These are phyloP conservation scores for Fusarium gaditjirri DNA, from an alignment of 2,329 filamentous ascomycete species.

Conservation along the genomic window DNA sequence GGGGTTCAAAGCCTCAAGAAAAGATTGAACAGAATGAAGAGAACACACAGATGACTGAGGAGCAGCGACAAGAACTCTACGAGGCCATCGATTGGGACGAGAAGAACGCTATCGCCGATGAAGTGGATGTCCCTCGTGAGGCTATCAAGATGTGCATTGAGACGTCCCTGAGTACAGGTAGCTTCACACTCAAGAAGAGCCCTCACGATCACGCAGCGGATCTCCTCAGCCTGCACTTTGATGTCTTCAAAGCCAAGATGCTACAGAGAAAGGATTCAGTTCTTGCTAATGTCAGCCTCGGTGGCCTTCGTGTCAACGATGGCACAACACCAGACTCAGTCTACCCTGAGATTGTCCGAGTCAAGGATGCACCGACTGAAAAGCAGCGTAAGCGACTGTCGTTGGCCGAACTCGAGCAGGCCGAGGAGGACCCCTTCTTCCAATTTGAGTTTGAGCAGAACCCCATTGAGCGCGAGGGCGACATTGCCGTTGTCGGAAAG, in stretches of 20 bases:
- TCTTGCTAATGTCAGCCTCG: slow-evolving; percentile 87
- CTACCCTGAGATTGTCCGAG: slow-evolving; percentile 93
- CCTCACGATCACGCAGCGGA: slow-evolving; percentile 71
- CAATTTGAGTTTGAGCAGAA: slow-evolving; percentile 93
- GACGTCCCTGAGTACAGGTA: slow-evolving; percentile 92
- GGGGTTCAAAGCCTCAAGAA: slow-evolving; percentile 79
- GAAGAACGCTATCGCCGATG: slow-evolving; percentile 87
- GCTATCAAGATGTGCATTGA: slow-evolving; percentile 93
- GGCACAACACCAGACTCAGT: slow-evolving; percentile 91
- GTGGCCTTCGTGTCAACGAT: slow-evolving; percentile 93
- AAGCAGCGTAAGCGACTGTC: slow-evolving; percentile 61
- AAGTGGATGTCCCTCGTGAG: slow-evolving; percentile 89
- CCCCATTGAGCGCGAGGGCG: slow-evolving; percentile 89
- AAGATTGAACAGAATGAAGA: slow-evolving; percentile 71
- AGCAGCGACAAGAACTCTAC: slow-evolving; percentile 96
- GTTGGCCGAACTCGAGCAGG: slow-evolving; percentile 63
- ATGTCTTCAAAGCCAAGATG: slow-evolving; percentile 91
- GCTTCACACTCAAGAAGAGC: slow-evolving; percentile 91
- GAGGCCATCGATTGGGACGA: slow-evolving; percentile 99
- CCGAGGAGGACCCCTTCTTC: slow-evolving; percentile 82
- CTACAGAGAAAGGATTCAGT: slow-evolving; percentile 91
- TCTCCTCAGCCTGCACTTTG: slow-evolving; percentile 91
- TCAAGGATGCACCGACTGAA: slow-evolving; percentile 81
- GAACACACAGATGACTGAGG: slow-evolving; percentile 89
- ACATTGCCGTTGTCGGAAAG: slow-evolving; percentile 89